phyloP scores from a whole-genome alignment of 768 basidiomycete species.

The Solioccasus polychromus region DNA sequence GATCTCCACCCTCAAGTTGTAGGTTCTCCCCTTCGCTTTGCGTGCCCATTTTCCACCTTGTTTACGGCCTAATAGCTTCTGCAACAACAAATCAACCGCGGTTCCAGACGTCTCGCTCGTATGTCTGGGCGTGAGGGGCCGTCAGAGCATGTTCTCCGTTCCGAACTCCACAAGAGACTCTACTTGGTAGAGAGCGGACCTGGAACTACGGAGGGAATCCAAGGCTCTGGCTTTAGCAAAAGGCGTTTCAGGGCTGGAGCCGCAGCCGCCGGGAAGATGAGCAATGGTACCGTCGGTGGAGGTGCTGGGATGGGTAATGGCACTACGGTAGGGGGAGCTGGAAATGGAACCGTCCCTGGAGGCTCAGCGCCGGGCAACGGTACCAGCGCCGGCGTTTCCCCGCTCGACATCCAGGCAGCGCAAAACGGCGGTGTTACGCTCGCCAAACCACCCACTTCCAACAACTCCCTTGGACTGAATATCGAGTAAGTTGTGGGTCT shows the following conservation, averaged over 20 bases:
- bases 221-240: slow-evolving; percentile 7
- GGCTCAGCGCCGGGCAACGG: slow-evolving; percentile 11
- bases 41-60: neutral
- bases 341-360: slow-evolving; percentile 10
- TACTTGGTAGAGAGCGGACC: slow-evolving; percentile 33
- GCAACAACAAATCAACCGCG: slow-evolving; percentile 71
- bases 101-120: slow-evolving; percentile 59
- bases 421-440: slow-evolving; percentile 38
- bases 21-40: slow-evolving; percentile 15
- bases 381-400: slow-evolving; percentile 32
- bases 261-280: slow-evolving; percentile 2
- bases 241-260: slow-evolving; percentile 9
- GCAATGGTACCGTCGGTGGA: slow-evolving; percentile 4
- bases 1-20: slow-evolving; percentile 45
- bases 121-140: slow-evolving; percentile 62
- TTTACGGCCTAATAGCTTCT: slow-evolving; percentile 41
- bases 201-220: neutral
- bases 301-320: neutral
- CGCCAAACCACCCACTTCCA: slow-evolving; percentile 40
- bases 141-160: slow-evolving; percentile 44
- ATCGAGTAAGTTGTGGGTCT: slow-evolving; percentile 52
- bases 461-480: slow-evolving; percentile 61
- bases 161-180: slow-evolving; percentile 42
- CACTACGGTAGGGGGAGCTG: slow-evolving; percentile 4
- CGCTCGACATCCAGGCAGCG: slow-evolving; percentile 36